Conservation (phyloP, 2,329 filamentous ascomycete genomes). For the Berkeleyomyces rouxiae region DNA sequence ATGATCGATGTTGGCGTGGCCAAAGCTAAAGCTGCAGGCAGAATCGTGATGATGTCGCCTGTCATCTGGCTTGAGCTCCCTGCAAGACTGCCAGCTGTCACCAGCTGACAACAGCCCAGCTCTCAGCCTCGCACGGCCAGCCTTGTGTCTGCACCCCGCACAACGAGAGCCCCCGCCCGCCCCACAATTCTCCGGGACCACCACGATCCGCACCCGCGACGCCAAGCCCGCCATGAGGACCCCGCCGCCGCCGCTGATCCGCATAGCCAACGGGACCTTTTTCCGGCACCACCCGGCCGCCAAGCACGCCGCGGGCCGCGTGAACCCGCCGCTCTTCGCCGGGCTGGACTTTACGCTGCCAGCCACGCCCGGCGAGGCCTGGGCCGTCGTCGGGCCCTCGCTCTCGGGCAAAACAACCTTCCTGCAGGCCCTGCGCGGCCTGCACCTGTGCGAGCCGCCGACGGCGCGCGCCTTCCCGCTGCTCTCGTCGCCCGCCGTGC, state of each 20-base stretch:
- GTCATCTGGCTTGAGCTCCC: background rate
- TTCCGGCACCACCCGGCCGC: constrained; percentile 56
- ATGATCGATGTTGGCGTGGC: background rate
- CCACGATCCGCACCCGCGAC: background rate
- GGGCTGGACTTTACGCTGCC: constrained; percentile 54
- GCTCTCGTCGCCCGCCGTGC: constrained; percentile 46
- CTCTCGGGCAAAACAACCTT: constrained; percentile 68
- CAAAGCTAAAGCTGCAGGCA: background rate
- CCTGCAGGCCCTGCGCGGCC: constrained; percentile 60
- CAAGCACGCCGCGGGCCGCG: constrained; percentile 22
- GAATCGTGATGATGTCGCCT: background rate
- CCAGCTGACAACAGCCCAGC: background rate
- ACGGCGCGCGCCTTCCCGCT: constrained; percentile 63
- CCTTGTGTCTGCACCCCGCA: background rate
- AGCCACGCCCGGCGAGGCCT: constrained; percentile 43
- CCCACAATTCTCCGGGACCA: background rate
- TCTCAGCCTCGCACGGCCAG: background rate
- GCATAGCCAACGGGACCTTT: constrained; percentile 65
- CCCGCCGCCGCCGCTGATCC: constrained; percentile 39
- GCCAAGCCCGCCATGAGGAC: constrained; percentile 19
- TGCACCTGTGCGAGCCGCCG: constrained; percentile 60
- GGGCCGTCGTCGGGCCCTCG: constrained; percentile 72
- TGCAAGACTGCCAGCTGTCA: background rate
- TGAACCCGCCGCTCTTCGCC: constrained; percentile 59
- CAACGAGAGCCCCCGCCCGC: background rate